A percentile compares a stretch with the other conserved stretches of the same genome.
These are phyloP conservation scores for Pseudogymnoascus sp. DNA, from an alignment of 2,329 filamentous ascomycete species.

Conservation along the genomic window DNA sequence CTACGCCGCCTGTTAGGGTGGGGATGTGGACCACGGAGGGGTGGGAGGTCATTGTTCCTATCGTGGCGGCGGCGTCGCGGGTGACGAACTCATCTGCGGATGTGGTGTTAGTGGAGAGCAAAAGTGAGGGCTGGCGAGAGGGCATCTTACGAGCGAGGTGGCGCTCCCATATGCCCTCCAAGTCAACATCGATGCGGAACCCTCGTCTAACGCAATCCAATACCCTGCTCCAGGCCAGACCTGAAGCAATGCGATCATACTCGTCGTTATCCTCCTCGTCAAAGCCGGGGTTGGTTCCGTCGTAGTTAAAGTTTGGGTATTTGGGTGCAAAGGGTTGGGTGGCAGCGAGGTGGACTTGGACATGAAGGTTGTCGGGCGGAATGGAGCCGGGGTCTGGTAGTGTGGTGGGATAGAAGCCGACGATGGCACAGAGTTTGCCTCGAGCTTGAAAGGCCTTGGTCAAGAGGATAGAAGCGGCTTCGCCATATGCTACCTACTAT, in stretches of 20 bases:
- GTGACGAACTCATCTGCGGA: slow-evolving; percentile 44
- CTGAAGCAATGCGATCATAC: slow-evolving; percentile 54
- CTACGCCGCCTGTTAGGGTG: slow-evolving; percentile 56
- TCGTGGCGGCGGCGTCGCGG: slow-evolving; percentile 48
- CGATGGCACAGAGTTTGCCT: slow-evolving; percentile 48
- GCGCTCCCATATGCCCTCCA: slow-evolving; percentile 57
- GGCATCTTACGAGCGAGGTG: slow-evolving; percentile 48
- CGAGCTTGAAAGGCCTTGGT: slow-evolving; percentile 30
- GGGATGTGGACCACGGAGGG: slow-evolving; percentile 64
- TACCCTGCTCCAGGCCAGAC: slow-evolving; percentile 62
- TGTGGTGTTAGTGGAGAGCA: not conserved
- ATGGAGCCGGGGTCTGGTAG: slow-evolving; percentile 40
- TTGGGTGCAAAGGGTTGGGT: slow-evolving; percentile 9
- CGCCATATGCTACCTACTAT: slow-evolving; percentile 3
- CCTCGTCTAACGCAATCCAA: slow-evolving; percentile 50
- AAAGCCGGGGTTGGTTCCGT: slow-evolving; percentile 49
- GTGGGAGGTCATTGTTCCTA: slow-evolving; percentile 53
- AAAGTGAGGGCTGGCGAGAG: not conserved
- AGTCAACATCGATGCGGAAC: slow-evolving; percentile 54
- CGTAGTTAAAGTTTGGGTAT: slow-evolving; percentile 10
- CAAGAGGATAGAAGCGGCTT: slow-evolving; percentile 1
- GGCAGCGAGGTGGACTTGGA: slow-evolving; percentile 26
- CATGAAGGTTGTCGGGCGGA: slow-evolving; percentile 27
- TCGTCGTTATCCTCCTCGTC: slow-evolving; percentile 62
- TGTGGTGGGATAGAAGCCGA: slow-evolving; percentile 54